phyloP scores from a whole-genome alignment of 1,284 basidiomycete genomes.

The Puccinia triticina region DNA sequence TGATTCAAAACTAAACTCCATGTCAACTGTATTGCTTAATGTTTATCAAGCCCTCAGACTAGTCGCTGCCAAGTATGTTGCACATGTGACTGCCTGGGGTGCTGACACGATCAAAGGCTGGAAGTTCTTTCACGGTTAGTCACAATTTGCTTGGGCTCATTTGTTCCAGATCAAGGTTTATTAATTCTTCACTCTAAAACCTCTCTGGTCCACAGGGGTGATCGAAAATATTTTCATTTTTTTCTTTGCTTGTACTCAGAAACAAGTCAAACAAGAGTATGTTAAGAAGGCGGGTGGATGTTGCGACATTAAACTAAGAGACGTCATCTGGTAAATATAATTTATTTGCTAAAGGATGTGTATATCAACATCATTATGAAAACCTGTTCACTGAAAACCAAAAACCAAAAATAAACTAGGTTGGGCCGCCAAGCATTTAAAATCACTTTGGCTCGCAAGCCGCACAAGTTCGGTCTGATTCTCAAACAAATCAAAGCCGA shows the following conservation, averaged over 20 bases:
- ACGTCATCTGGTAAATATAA: slow-evolving; percentile 20
- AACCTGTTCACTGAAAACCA: background rate
- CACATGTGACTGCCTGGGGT: slow-evolving; percentile 73
- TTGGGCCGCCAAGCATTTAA: slow-evolving; percentile 40
- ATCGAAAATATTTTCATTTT: slow-evolving; percentile 30
- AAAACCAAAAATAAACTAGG: slow-evolving; percentile 6
- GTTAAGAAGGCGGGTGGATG: slow-evolving; percentile 23
- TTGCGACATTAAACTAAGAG: slow-evolving; percentile 17
- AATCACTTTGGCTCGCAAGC: slow-evolving; percentile 3
- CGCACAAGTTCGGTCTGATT: slow-evolving; percentile 25
- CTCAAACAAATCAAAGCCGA: slow-evolving; percentile 24
- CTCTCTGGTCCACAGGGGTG: background rate
- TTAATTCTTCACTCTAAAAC: background rate
- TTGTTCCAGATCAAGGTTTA: background rate
- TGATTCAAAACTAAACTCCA: slow-evolving; percentile 74
- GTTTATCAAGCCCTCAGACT: slow-evolving; percentile 84
- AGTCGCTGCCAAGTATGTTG: slow-evolving; percentile 82
- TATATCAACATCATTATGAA: background rate
- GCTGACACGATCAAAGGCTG: slow-evolving; percentile 63
- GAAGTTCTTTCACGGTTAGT: slow-evolving; percentile 67
- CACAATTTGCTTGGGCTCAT: background rate
- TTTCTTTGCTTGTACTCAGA: slow-evolving; percentile 15
- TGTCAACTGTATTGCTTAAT: slow-evolving; percentile 72
- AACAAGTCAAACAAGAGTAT: slow-evolving; percentile 30
- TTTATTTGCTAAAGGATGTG: background rate